These are phyloP conservation scores for Trichoderma arundinaceum DNA, from an alignment of 2,329 filamentous ascomycete genomes.

Conservation along the genomic window DNA sequence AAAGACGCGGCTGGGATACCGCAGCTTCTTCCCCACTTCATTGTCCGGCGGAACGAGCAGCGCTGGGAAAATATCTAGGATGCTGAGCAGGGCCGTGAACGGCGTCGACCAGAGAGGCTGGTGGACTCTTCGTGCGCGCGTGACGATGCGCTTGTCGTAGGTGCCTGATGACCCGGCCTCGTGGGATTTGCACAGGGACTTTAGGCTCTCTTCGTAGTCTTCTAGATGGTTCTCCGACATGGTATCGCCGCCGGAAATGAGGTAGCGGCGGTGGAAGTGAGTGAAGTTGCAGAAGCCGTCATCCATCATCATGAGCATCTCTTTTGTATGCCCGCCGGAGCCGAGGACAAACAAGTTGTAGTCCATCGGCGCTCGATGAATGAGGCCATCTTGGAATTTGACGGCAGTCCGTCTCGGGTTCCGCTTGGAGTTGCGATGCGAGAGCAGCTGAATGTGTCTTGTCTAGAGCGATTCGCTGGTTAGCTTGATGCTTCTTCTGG, in stretches of 20 bases:
- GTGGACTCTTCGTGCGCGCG: slow-evolving; percentile 80
- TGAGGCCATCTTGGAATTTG: slow-evolving; percentile 22
- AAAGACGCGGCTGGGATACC: slow-evolving; percentile 75
- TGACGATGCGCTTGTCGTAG: slow-evolving; percentile 71
- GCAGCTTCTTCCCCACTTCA: slow-evolving; percentile 36
- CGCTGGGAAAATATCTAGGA: slow-evolving; percentile 65
- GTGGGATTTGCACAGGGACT: slow-evolving; percentile 34
- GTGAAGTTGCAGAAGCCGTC: slow-evolving; percentile 58
- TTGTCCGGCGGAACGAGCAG: slow-evolving; percentile 50
- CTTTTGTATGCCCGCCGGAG: slow-evolving; percentile 91
- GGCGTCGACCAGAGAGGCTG: slow-evolving; percentile 79
- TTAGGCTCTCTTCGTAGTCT: slow-evolving; percentile 48
- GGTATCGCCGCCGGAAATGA: slow-evolving; percentile 76
- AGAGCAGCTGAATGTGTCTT: slow-evolving; percentile 42
- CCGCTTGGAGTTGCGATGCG: slow-evolving; percentile 33
- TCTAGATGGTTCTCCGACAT: slow-evolving; percentile 72
- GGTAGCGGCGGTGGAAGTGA: slow-evolving; percentile 75
- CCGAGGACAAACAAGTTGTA: slow-evolving; percentile 84
- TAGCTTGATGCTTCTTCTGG: background rate
- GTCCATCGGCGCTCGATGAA: slow-evolving; percentile 35
- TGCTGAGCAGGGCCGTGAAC: slow-evolving; percentile 67
- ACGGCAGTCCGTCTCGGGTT: slow-evolving; percentile 27
- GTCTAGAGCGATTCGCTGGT: slow-evolving; percentile 35
- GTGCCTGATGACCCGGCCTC: slow-evolving; percentile 49
- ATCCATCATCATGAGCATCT: slow-evolving; percentile 86